A percentile compares a stretch with the other conserved stretches of the same genome.
These are phyloP conservation scores for Mycena crocata DNA, from an alignment of 768 basidiomycete genomes.

Conservation along the genomic window DNA sequence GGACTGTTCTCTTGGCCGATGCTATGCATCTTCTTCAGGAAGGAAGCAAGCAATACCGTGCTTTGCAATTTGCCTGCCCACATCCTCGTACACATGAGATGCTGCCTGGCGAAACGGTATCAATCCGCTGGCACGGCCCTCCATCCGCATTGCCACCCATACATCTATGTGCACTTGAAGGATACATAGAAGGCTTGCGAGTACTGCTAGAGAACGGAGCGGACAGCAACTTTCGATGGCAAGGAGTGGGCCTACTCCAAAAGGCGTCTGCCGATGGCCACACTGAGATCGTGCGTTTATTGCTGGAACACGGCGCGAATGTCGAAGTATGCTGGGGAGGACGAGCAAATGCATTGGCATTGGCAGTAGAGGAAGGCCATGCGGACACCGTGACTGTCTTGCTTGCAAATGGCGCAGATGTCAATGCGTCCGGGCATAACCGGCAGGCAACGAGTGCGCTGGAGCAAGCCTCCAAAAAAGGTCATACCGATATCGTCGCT, in stretches of 20 bases:
- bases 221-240: neutral
- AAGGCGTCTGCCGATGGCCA: neutral
- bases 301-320: neutral
- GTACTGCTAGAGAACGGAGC: neutral
- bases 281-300: neutral
- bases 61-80: too few species aligned
- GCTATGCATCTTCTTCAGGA: conserved; percentile 2
- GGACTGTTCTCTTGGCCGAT: neutral
- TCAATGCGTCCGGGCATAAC: neutral
- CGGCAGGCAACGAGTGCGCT: neutral
- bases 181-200: neutral
- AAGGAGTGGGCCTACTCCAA: neutral
- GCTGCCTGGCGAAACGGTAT: too few species aligned
- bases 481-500: too few species aligned
- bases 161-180: neutral
- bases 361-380: too few species aligned
- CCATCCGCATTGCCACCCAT: neutral
- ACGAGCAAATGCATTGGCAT: too few species aligned
- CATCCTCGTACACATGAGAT: too few species aligned
- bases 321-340: neutral
- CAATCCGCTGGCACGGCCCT: too few species aligned
- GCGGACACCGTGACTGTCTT: neutral
- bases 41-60: neutral
- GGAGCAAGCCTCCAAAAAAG: too few species aligned
- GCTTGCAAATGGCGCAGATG: neutral